Evolutionary conservation across 306 rosid species (phyloP).

Genomic region (Trichosanthes cucumerina): DNA sequence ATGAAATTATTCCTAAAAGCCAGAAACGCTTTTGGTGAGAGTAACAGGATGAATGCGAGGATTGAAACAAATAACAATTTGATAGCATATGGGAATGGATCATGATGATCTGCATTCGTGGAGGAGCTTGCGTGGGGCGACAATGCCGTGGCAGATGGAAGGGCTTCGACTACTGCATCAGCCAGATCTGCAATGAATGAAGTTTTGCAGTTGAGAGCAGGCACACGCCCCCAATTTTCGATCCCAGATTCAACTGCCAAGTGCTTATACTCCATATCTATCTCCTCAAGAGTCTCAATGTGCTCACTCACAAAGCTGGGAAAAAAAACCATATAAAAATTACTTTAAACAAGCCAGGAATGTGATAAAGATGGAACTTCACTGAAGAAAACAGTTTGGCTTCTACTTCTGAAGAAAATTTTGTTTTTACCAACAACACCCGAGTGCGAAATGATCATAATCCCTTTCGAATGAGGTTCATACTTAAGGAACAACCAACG

Average conservation of each 20-base stretch:
- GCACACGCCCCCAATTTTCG: constrained; percentile 95
- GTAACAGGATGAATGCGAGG: constrained; percentile 52
- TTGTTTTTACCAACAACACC: not conserved
- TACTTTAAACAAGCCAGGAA: not conserved
- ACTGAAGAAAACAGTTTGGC: not conserved
- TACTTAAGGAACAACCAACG: not conserved
- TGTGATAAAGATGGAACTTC: not conserved
- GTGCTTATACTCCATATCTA: constrained; percentile 89
- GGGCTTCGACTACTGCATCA: constrained; percentile 88
- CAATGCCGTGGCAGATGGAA: constrained; percentile 70
- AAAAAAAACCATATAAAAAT: too few relatives aligned
- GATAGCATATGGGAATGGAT: constrained; percentile 35
- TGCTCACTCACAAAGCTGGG: constrained; percentile 97
- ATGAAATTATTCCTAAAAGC: constrained; percentile 46
- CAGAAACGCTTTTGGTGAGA: constrained; percentile 56
- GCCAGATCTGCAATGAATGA: constrained; percentile 84
- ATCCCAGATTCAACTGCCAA: constrained; percentile 92
- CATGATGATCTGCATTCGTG: constrained; percentile 37
- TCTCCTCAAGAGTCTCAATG: constrained; percentile 97
- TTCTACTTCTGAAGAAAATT: not conserved
- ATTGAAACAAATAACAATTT: constrained; percentile 74
- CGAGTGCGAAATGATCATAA: not conserved
- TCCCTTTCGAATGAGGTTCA: not conserved
- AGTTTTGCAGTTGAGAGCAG: constrained; percentile 79
- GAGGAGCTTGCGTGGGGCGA: constrained; percentile 29